Conservation (phyloP, 2,329 filamentous ascomycete species). For the Herpotrichia juniperi region DNA sequence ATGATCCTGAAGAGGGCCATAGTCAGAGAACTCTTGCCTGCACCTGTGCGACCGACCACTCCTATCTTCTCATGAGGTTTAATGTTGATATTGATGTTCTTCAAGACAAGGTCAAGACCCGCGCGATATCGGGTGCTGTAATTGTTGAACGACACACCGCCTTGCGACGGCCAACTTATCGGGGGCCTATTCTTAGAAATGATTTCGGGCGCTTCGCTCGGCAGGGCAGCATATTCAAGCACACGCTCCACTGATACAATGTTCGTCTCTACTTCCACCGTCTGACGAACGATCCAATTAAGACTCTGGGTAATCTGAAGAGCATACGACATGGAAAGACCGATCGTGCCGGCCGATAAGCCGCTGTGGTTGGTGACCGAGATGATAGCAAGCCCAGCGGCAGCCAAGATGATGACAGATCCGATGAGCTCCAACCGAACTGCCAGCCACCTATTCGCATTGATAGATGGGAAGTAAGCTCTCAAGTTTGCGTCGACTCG, state of each 20-base stretch:
- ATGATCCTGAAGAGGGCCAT: constrained; percentile 95
- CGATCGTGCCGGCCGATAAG: constrained; percentile 77
- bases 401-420: constrained; percentile 86
- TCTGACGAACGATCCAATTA: constrained; percentile 99
- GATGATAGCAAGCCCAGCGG: constrained; percentile 81
- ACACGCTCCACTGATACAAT: constrained; percentile 98
- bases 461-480: constrained; percentile 95
- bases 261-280: constrained; percentile 99
- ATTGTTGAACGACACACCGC: constrained; percentile 87
- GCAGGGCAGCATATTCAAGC: constrained; percentile 89
- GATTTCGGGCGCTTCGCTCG: constrained; percentile 93
- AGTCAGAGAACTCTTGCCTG: constrained; percentile 83
- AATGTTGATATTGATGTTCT: constrained; percentile 89
- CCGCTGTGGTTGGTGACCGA: constrained; percentile 72
- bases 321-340: constrained; percentile 95
- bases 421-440: constrained; percentile 95
- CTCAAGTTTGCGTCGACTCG: constrained; percentile 92
- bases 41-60: constrained; percentile 80
- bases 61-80: constrained; percentile 98
- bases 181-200: constrained; percentile 85
- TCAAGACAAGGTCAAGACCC: constrained; percentile 88
- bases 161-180: constrained; percentile 88
- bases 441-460: constrained; percentile 87
- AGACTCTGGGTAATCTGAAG: constrained; percentile 95
- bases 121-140: constrained; percentile 93